phyloP scores from a whole-genome alignment of 192 early-diverging fungal species.

The Coemansia asiatica region DNA sequence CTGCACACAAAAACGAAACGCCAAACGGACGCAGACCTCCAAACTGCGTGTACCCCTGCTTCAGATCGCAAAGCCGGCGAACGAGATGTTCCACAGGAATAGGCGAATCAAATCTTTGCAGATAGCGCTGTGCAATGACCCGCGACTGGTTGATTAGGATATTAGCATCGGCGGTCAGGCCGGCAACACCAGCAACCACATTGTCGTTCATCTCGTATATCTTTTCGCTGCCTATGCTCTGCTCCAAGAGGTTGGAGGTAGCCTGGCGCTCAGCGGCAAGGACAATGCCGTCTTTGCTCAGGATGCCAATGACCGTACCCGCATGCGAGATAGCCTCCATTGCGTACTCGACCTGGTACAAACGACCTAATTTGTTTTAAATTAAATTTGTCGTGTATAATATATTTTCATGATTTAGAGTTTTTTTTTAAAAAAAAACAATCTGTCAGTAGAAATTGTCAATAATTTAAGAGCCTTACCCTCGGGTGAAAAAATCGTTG shows the following conservation, averaged over 20 bases:
- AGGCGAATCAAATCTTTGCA: conserved; percentile 82
- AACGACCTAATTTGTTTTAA: conserved; percentile 65
- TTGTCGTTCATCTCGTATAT: conserved; percentile 95
- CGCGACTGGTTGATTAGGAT: conserved; percentile 89
- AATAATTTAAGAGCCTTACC: conserved; percentile 63
- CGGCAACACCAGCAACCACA: conserved; percentile 92
- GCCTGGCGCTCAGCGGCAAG: conserved; percentile 97
- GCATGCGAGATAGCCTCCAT: conserved; percentile 99
- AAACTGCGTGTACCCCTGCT: conserved; percentile 99
- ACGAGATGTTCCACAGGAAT: conserved; percentile 97
- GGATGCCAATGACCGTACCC: conserved; percentile 90
- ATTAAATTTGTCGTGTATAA: not conserved
- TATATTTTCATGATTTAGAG: not conserved
- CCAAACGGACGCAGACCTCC: conserved; percentile 98
- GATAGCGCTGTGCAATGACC: conserved; percentile 83
- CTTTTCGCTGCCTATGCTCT: conserved; percentile 84
- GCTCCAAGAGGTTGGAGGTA: conserved; percentile 90
- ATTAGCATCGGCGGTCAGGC: conserved; percentile 95
- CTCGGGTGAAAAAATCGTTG: conserved; percentile 99
- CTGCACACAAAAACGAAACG: conserved; percentile 96
- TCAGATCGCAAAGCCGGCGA: conserved; percentile 91
- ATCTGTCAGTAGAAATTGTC: too few relatives aligned
- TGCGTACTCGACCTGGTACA: conserved; percentile 99
- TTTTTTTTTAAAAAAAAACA: too few relatives aligned
- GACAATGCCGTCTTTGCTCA: conserved; percentile 89